A percentile compares a stretch with the other conserved stretches of the same genome.
phyloP scores from a whole-genome alignment of 2,329 filamentous ascomycete species.

The Bipolaris cookei region DNA sequence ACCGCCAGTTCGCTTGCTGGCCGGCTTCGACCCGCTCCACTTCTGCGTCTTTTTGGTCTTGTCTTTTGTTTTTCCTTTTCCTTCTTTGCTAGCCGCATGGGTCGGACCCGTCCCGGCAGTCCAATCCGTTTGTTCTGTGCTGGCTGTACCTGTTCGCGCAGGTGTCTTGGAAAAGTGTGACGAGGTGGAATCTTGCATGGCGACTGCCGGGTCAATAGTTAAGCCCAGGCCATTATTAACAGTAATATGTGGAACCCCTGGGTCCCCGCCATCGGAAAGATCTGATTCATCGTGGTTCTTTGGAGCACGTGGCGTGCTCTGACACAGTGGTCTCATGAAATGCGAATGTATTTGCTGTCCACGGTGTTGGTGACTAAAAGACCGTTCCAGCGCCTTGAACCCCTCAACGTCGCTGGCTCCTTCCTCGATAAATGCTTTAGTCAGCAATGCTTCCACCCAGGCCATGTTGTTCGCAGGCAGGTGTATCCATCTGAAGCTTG shows the following conservation, averaged over 20 bases:
- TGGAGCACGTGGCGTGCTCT: conserved; percentile 52
- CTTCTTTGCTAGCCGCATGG: conserved; percentile 30
- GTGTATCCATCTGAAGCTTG: conserved; percentile 55
- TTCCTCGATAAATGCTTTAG: conserved; percentile 69
- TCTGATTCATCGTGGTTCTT: conserved; percentile 44
- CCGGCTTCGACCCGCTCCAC: conserved; percentile 35
- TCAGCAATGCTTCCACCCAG: conserved; percentile 69
- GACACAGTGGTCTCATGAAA: conserved; percentile 67
- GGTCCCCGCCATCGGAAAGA: conserved; percentile 41
- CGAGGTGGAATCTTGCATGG: conserved; percentile 27
- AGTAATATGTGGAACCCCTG: conserved; percentile 38
- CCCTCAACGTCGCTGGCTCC: conserved; percentile 67
- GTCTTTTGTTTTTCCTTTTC: conserved; percentile 39
- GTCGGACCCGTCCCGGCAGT: conserved; percentile 33
- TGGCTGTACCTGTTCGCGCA: conserved; percentile 38
- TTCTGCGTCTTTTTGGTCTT: conserved; percentile 42
- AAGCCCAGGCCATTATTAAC: conserved; percentile 35
- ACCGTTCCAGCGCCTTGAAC: conserved; percentile 67
- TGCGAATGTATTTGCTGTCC: conserved; percentile 65
- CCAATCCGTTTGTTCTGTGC: conserved; percentile 45
- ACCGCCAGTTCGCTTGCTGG: conserved; percentile 33
- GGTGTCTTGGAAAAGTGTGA: conserved; percentile 32
- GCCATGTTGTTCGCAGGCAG: conserved; percentile 60
- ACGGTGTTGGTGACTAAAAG: conserved; percentile 67
- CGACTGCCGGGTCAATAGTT: conserved; percentile 31